A percentile compares a stretch with the other conserved stretches of the same genome.
Conservation (phyloP, 306 rosid species). For the Prunus kanzakura region DNA sequence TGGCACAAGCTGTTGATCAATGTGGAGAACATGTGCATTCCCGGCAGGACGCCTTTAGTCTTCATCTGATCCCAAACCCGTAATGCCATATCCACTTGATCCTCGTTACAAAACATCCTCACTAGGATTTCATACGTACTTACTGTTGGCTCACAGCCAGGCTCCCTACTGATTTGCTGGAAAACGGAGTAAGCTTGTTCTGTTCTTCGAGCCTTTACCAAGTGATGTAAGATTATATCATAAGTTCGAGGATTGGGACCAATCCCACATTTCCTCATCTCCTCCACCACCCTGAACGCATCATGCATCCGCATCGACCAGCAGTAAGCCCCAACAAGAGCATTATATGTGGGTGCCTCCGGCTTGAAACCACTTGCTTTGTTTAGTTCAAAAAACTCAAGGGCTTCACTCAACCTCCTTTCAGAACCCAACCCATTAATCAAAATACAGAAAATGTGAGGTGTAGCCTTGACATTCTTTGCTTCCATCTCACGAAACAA, state of each 20-base stretch:
- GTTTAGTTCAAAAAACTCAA: constrained; percentile 48
- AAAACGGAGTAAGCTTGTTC: constrained; percentile 63
- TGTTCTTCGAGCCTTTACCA: constrained; percentile 51
- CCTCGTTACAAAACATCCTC: constrained; percentile 78
- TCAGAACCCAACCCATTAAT: constrained; percentile 76
- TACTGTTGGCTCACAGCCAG: constrained; percentile 60
- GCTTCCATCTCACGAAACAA: constrained; percentile 60
- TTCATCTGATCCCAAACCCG: constrained; percentile 72
- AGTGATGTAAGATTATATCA: constrained; percentile 67
- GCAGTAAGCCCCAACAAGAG: constrained; percentile 86
- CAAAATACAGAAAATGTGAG: constrained; percentile 75
- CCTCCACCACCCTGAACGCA: constrained; percentile 49
- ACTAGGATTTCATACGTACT: constrained; percentile 69
- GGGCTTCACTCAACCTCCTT: constrained; percentile 70
- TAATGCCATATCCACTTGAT: constrained; percentile 54
- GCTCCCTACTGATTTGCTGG: constrained; percentile 51
- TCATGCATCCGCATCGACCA: constrained; percentile 52
- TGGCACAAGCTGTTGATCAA: constrained; percentile 54
- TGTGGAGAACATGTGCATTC: constrained; percentile 80
- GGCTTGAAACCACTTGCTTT: constrained; percentile 53
- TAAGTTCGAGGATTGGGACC: constrained; percentile 79
- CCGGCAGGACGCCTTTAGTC: constrained; percentile 63
- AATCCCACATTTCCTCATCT: constrained; percentile 55
- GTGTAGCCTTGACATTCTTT: constrained; percentile 51
- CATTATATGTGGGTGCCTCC: constrained; percentile 74